Evolutionary conservation across 2,329 filamentous ascomycete species (phyloP).

Genomic region (Colletotrichum echinochloae): DNA sequence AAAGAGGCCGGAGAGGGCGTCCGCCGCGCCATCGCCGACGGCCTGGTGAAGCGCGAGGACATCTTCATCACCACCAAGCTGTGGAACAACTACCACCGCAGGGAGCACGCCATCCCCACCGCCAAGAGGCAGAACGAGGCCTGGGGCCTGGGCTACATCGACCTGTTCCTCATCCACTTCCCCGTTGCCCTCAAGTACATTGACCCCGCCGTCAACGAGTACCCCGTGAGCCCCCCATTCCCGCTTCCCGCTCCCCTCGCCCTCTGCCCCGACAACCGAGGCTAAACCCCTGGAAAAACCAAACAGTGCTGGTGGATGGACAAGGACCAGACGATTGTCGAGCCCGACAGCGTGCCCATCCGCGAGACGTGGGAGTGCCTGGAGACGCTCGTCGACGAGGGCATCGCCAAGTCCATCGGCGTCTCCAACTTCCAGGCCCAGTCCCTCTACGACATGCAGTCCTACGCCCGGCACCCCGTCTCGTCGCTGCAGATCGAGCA

Average conservation of each 20-base stretch:
- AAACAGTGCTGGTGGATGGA: slow-evolving; percentile 53
- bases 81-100: slow-evolving; percentile 82
- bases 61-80: slow-evolving; percentile 89
- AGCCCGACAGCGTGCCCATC: slow-evolving; percentile 49
- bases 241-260: too few species aligned
- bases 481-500: slow-evolving; percentile 75
- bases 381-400: slow-evolving; percentile 63
- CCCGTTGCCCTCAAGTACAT: slow-evolving; percentile 59
- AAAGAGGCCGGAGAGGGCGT: slow-evolving; percentile 74
- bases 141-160: slow-evolving; percentile 74
- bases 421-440: slow-evolving; percentile 71
- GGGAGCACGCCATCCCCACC: slow-evolving; percentile 71
- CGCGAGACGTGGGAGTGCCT: slow-evolving; percentile 72
- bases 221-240: slow-evolving; percentile 46
- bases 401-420: slow-evolving; percentile 69
- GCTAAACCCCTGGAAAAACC: slow-evolving; percentile 19
- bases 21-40: slow-evolving; percentile 65
- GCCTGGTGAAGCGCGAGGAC: slow-evolving; percentile 77
- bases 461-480: slow-evolving; percentile 67
- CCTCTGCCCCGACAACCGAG: background rate
- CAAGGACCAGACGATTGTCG: slow-evolving; percentile 56
- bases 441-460: slow-evolving; percentile 70
- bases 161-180: slow-evolving; percentile 78
- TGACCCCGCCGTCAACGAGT: slow-evolving; percentile 54
- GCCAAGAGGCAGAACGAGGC: slow-evolving; percentile 71